phyloP scores from a whole-genome alignment of 2,329 filamentous ascomycete genomes.

The Capronia americana region DNA sequence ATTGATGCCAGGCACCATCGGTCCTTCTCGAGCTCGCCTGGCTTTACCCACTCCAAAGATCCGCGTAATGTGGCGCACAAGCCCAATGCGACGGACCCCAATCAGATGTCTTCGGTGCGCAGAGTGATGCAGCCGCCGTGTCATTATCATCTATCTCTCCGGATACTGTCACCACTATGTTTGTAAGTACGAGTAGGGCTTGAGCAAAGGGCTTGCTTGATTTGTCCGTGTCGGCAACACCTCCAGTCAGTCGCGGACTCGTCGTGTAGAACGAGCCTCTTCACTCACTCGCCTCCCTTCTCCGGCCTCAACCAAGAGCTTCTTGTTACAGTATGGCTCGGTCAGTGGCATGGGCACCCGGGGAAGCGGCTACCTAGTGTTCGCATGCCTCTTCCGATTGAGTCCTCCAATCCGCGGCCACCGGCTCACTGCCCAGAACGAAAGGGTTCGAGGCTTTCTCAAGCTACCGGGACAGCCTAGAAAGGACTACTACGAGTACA shows the following conservation, averaged over 20 bases:
- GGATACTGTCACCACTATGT: background rate
- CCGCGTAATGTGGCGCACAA: constrained; percentile 9
- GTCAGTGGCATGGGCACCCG: constrained; percentile 1
- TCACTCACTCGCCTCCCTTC: constrained; percentile 1
- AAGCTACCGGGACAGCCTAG: constrained; percentile 14
- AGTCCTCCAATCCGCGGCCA: constrained; percentile 1
- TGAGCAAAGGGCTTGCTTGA: background rate
- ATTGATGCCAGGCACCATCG: constrained; percentile 1
- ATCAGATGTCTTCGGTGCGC: background rate
- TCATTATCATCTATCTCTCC: background rate
- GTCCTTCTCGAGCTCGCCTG: constrained; percentile 4
- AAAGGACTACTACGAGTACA: background rate
- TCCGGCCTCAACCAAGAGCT: background rate
- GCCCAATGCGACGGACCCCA: constrained; percentile 8
- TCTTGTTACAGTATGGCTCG: background rate
- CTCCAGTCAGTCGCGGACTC: too few species aligned
- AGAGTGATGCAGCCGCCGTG: constrained; percentile 13
- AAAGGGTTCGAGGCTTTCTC: constrained; percentile 5
- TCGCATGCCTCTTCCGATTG: background rate
- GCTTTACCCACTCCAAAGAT: constrained; percentile 1
- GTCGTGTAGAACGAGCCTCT: background rate
- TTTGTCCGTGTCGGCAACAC: background rate
- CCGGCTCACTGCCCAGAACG: constrained; percentile 2
- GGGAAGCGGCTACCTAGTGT: constrained; percentile 16
- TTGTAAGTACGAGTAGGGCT: background rate